These are phyloP conservation scores for Vitis hybrid DNA, from an alignment of 177 flowering plant species.

Conservation along the genomic window DNA sequence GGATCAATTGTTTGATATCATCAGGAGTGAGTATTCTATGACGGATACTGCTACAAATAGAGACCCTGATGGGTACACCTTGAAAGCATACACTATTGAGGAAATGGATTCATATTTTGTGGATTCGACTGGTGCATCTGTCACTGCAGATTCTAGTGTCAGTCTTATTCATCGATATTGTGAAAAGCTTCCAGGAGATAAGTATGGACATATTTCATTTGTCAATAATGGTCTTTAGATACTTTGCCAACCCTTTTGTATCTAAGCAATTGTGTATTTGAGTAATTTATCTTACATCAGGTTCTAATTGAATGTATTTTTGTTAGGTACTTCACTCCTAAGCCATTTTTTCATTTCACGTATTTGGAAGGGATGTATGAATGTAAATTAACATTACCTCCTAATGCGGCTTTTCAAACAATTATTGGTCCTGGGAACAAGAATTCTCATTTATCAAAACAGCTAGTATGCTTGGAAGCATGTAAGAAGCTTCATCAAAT, in stretches of 20 bases:
- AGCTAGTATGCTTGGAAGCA: constrained; percentile 82
- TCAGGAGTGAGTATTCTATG: constrained; percentile 69
- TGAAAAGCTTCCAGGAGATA: constrained; percentile 66
- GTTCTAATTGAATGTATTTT: constrained; percentile 9
- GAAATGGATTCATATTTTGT: constrained; percentile 49
- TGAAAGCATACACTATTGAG: constrained; percentile 28
- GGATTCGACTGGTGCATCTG: constrained; percentile 72
- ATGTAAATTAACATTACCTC: constrained; percentile 63
- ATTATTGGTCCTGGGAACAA: constrained; percentile 53
- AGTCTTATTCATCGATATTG: constrained; percentile 62
- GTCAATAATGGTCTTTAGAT: neutral
- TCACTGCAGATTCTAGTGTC: constrained; percentile 69
- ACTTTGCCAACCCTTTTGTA: neutral
- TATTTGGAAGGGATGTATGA: constrained; percentile 34
- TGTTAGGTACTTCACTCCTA: constrained; percentile 56
- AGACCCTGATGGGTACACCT: constrained; percentile 37
- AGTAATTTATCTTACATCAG: neutral
- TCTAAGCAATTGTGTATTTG: neutral
- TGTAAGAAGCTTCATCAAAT: constrained; percentile 71
- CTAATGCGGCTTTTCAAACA: constrained; percentile 64
- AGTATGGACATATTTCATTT: constrained; percentile 33
- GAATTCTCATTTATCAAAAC: constrained; percentile 52
- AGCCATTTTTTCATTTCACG: constrained; percentile 52
- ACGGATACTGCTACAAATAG: constrained; percentile 47
- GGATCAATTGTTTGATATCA: constrained; percentile 53